These are phyloP conservation scores for Rhizopus arrhizus DNA, from an alignment of 371 early-diverging fungal genomes.

Conservation along the genomic window DNA sequence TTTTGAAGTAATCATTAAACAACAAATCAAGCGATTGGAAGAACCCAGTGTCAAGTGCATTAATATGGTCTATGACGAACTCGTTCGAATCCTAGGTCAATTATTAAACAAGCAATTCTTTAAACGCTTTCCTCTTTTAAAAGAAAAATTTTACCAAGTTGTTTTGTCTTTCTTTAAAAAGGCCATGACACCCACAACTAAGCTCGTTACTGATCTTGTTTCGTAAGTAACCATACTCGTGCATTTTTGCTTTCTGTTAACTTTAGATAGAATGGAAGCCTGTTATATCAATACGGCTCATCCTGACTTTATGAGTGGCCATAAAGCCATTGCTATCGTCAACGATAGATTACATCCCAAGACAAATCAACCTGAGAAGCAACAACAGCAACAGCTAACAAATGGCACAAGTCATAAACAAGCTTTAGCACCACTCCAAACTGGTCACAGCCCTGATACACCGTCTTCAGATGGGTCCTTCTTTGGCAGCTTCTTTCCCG, in stretches of 20 bases:
- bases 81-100: constrained; percentile 90
- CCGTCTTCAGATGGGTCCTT: constrained; percentile 66
- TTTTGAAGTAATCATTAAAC: constrained; percentile 96
- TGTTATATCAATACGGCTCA: constrained; percentile 98
- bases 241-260: background rate
- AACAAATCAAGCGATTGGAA: constrained; percentile 95
- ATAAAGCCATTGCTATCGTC: constrained; percentile 93
- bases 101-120: constrained; percentile 90
- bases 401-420: constrained; percentile 13
- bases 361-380: constrained; percentile 52
- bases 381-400: constrained; percentile 28
- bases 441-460: constrained; percentile 16
- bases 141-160: constrained; percentile 87
- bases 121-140: constrained; percentile 92
- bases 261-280: constrained; percentile 76
- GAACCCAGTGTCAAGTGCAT: constrained; percentile 95
- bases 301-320: constrained; percentile 97
- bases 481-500: constrained; percentile 95
- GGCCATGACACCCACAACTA: constrained; percentile 87
- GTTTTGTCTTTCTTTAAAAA: constrained; percentile 93
- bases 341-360: constrained; percentile 68
- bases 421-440: constrained; percentile 37
- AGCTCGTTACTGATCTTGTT: constrained; percentile 90
- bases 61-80: constrained; percentile 92
- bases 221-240: constrained; percentile 46